These are phyloP conservation scores for Hypoxylon sp. DNA, from an alignment of 2,329 filamentous ascomycete genomes.

Conservation along the genomic window DNA sequence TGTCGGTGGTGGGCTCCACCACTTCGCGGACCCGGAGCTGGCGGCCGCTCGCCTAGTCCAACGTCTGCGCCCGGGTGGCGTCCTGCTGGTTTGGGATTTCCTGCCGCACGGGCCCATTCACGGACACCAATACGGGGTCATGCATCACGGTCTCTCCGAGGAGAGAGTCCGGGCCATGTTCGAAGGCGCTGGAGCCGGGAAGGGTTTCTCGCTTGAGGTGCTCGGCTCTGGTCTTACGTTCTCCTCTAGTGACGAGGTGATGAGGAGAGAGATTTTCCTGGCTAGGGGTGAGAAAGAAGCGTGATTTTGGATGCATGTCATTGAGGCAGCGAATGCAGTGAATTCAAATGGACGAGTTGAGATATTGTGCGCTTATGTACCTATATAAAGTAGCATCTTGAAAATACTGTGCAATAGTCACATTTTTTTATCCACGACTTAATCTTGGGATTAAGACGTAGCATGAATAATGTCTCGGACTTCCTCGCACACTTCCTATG, in stretches of 20 bases:
- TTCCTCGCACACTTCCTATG: background rate
- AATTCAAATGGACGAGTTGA: background rate
- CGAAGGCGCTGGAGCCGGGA: conserved; percentile 70
- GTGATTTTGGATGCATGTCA: background rate
- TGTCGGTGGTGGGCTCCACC: conserved; percentile 75
- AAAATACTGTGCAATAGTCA: background rate
- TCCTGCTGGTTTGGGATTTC: conserved; percentile 78
- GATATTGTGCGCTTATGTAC: background rate
- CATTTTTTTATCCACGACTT: background rate
- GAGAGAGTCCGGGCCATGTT: conserved; percentile 73
- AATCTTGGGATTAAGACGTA: background rate
- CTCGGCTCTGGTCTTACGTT: conserved; percentile 67
- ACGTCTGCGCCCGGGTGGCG: conserved; percentile 75
- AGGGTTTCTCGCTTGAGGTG: conserved; percentile 70
- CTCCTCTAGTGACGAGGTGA: conserved; percentile 52
- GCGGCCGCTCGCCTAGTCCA: conserved; percentile 71
- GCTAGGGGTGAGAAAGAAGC: conserved; percentile 63
- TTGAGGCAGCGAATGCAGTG: too few relatives aligned
- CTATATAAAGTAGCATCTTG: background rate
- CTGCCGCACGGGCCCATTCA: conserved; percentile 64
- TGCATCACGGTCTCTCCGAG: conserved; percentile 76
- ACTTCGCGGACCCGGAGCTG: conserved; percentile 75
- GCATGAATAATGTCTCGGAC: background rate
- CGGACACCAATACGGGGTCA: conserved; percentile 63
- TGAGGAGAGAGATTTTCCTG: conserved; percentile 64